These are phyloP conservation scores for Amauroascus verrucosus DNA, from an alignment of 2,329 filamentous ascomycete genomes.

Conservation along the genomic window DNA sequence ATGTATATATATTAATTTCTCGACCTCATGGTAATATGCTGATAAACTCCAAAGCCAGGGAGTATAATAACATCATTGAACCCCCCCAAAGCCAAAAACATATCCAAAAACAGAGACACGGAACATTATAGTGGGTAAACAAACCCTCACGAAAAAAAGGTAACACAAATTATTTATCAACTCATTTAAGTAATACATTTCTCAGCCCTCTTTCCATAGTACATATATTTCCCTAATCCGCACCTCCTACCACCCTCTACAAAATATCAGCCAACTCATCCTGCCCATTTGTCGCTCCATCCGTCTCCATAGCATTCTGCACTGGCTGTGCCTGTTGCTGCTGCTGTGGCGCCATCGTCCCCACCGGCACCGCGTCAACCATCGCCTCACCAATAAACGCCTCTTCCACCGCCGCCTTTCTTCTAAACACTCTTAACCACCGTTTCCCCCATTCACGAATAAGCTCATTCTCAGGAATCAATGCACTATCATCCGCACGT, in stretches of 20 bases:
- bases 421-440: conserved; percentile 76
- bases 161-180: too few species aligned
- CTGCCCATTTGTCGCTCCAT: neutral
- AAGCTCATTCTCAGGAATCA: conserved; percentile 50
- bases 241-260: neutral
- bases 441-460: conserved; percentile 71
- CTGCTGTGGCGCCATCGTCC: conserved; percentile 21
- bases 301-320: neutral
- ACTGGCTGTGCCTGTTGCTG: neutral
- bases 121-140: too few species aligned
- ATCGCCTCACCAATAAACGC: conserved; percentile 51
- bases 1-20: too few species aligned
- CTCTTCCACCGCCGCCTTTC: conserved; percentile 79
- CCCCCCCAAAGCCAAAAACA: too few species aligned
- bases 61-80: too few species aligned
- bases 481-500: conserved; percentile 43
- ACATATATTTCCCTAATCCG: neutral
- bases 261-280: conserved; percentile 3
- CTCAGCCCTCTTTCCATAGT: neutral
- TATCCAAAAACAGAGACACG: too few species aligned
- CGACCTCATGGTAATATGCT: too few species aligned
- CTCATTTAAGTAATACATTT: neutral
- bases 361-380: conserved; percentile 38
- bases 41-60: too few species aligned
- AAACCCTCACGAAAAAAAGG: too few species aligned